Conservation (phyloP, 495 filamentous ascomycete genomes). For the Friedmanniomyces endolithicus region DNA sequence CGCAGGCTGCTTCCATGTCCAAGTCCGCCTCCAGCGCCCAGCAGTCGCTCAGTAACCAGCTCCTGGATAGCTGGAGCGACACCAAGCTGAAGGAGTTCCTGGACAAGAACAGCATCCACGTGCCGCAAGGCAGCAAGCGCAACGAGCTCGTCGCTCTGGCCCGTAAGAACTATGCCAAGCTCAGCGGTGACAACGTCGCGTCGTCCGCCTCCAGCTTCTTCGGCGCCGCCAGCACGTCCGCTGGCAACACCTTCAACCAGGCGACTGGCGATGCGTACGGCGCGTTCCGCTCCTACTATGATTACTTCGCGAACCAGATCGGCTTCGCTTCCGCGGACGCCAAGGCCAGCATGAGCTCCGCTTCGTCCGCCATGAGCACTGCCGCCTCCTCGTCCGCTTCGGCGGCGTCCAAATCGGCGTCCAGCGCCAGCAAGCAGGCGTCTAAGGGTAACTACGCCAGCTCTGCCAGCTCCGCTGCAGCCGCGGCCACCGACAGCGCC, state of each 20-base stretch:
- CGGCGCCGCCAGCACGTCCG: conserved; percentile 72
- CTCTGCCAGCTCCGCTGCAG: conserved; percentile 7
- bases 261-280: conserved; percentile 58
- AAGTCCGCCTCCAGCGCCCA: conserved; percentile 57
- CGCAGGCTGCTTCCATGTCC: conserved; percentile 47
- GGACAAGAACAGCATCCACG: conserved; percentile 62
- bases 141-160: conserved; percentile 87
- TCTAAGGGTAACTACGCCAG: conserved; percentile 15
- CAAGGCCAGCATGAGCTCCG: conserved; percentile 23
- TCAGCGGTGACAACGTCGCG: conserved; percentile 49
- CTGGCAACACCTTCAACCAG: conserved; percentile 62
- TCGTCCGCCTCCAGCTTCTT: conserved; percentile 50
- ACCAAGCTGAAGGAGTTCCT: conserved; percentile 63
- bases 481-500: neutral
- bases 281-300: conserved; percentile 41
- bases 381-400: conserved; percentile 22
- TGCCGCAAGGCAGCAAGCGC: conserved; percentile 78
- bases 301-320: conserved; percentile 64
- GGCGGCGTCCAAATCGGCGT: conserved; percentile 27
- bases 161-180: conserved; percentile 69
- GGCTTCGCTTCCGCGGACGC: conserved; percentile 31
- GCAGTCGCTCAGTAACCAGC: conserved; percentile 59
- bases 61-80: conserved; percentile 87
- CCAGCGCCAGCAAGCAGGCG: conserved; percentile 27
- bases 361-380: conserved; percentile 9